Evolutionary conservation across 2,329 filamentous ascomycete genomes (phyloP).

Genomic region (Akanthomyces muscarius): DNA sequence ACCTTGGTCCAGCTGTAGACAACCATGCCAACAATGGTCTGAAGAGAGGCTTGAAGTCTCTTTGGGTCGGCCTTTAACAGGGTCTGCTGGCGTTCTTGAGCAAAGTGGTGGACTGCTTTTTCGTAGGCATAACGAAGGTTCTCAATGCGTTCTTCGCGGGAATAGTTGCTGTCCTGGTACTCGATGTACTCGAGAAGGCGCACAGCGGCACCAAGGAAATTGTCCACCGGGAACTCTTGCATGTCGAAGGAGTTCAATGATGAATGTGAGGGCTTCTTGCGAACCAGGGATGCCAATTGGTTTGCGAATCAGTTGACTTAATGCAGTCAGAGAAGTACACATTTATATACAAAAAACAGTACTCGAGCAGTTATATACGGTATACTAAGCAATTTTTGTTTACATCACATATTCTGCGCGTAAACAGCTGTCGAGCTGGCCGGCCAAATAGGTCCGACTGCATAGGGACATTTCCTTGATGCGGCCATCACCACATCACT

Average conservation of each 20-base stretch:
- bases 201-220: slow-evolving; percentile 18
- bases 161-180: slow-evolving; percentile 22
- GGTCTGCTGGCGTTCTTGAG: slow-evolving; percentile 18
- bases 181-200: slow-evolving; percentile 21
- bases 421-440: no score
- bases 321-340: no score
- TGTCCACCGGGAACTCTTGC: slow-evolving; percentile 12
- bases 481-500: neutral
- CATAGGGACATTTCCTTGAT: no score
- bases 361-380: neutral
- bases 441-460: no score
- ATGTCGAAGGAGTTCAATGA: neutral
- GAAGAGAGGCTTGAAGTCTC: slow-evolving; percentile 19
- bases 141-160: slow-evolving; percentile 18
- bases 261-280: no score
- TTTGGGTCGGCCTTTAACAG: slow-evolving; percentile 17
- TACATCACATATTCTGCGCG: no score
- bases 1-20: slow-evolving; percentile 28
- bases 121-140: slow-evolving; percentile 20
- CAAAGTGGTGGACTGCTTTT: slow-evolving; percentile 22
- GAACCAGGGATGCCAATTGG: no score
- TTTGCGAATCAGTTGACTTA: no score
- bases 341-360: no score
- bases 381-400: no score
- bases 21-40: slow-evolving; percentile 27